phyloP scores from a whole-genome alignment of 2,329 filamentous ascomycete species.

The Paracamarosporium sp. region DNA sequence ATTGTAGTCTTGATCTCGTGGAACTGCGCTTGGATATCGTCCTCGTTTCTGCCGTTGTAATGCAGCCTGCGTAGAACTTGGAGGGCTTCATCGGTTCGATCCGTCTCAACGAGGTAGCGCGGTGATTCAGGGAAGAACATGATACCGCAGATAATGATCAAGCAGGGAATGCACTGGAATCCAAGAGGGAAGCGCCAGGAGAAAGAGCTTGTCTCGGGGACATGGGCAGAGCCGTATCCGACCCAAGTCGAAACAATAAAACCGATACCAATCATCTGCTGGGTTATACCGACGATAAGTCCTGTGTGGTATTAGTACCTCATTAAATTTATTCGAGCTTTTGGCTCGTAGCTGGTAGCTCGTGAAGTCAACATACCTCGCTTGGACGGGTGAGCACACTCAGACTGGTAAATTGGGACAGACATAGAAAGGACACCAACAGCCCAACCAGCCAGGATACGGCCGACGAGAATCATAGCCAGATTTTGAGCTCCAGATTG shows the following conservation, averaged over 20 bases:
- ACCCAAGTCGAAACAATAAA: slow-evolving; percentile 64
- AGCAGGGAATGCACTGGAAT: slow-evolving; percentile 54
- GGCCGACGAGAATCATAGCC: slow-evolving; percentile 64
- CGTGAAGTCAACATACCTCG: slow-evolving; percentile 50
- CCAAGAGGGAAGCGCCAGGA: slow-evolving; percentile 54
- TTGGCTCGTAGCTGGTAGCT: neutral
- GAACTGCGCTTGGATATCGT: slow-evolving; percentile 65
- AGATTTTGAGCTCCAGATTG: slow-evolving; percentile 65
- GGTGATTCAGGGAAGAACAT: slow-evolving; percentile 51
- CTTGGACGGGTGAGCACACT: slow-evolving; percentile 65
- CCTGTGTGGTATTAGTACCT: slow-evolving; percentile 19
- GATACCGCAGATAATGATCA: slow-evolving; percentile 52
- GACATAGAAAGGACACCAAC: slow-evolving; percentile 66
- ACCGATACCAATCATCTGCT: slow-evolving; percentile 64
- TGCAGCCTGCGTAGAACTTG: slow-evolving; percentile 58
- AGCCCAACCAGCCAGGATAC: slow-evolving; percentile 65
- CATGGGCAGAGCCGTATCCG: slow-evolving; percentile 52
- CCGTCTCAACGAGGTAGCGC: slow-evolving; percentile 51
- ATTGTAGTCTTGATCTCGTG: slow-evolving; percentile 68
- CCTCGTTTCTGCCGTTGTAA: slow-evolving; percentile 61
- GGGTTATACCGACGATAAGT: slow-evolving; percentile 62
- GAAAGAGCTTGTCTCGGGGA: slow-evolving; percentile 44
- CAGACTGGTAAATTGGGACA: slow-evolving; percentile 69
- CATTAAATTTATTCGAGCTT: neutral
- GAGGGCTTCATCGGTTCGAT: slow-evolving; percentile 62